Evolutionary conservation across 331 rosid species (phyloP), one percentile per base, ranked within the genome.

Genomic region (Saraca asoca): DNA sequence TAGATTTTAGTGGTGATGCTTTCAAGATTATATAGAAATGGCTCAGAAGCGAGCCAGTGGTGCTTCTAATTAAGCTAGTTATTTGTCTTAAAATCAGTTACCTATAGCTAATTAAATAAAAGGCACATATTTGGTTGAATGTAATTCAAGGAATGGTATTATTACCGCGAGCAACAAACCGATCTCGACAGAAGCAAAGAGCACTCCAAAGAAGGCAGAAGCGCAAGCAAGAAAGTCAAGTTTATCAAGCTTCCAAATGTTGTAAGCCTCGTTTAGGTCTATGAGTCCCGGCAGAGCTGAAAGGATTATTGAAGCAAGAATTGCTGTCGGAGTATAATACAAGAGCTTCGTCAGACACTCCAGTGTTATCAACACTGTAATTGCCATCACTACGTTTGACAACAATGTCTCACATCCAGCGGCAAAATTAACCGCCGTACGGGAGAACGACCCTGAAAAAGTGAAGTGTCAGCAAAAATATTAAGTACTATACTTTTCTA

Each of bases 221-320:
- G 46, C 11, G 67, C 88, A 87, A 51, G 89, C 88, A 15, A 93
- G 85, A 77, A 93, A 93, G 46, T 93, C 96, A 0, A 85, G 70
- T 80, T 82, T 87, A 41, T 93, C 98, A 55, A 89, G 67, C 66
- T 89, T 93, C 98, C 96, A 93, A 5, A 92, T 82, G 16, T 71
- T 80, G 55, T 65, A 55, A 24, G 87, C 89, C 81, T 80, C 84
- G 6, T 3, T 51, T 10, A 85, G 14, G 69, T 87, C 79, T 18
- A 89, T 71, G 68, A 93, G 94, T 57, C 98, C 98, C 0, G 95
- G 92, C 4, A 89, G 86, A 10, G 98, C 95, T 6, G 98, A 87
- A 12, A 93, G 78, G 65, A 93, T 87, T 0, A 89, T 70, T 9
- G 98, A 87, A 39, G 95, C 85, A 9, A 93, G 81, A 46, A 93